Evolutionary conservation across 139 green algal species (phyloP).

Genomic region (Chlamydomonas sp.): DNA sequence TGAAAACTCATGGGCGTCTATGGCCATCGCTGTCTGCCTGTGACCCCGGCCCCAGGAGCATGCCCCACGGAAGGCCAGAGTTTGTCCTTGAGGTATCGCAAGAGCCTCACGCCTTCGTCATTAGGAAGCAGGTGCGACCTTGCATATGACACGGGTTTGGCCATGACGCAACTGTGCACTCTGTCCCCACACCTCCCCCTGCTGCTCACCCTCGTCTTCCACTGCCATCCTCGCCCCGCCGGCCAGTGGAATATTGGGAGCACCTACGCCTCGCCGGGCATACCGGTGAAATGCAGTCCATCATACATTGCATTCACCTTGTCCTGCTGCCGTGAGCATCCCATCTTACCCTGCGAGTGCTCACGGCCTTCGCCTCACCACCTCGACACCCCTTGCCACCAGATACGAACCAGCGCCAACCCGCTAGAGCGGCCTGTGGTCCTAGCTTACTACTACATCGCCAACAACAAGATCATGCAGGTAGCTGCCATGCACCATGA

Average conservation of each 20-base stretch:
- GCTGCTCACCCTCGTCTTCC: not conserved
- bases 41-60: conserved; percentile 7
- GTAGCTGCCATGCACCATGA: not conserved
- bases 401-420: conserved; percentile 16
- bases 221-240: too few species aligned
- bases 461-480: conserved; percentile 43
- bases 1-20: not conserved
- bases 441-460: conserved; percentile 31
- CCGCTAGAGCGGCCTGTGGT: conserved; percentile 15
- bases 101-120: conserved; percentile 27
- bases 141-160: not conserved
- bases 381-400: not conserved
- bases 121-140: conserved; percentile 22
- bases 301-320: not conserved
- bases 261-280: too few species aligned
- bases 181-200: not conserved
- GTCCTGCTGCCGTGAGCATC: not conserved
- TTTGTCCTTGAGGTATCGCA: conserved; percentile 23
- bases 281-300: too few species aligned
- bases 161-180: not conserved
- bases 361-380: not conserved
- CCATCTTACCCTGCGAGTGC: not conserved
- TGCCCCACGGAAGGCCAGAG: conserved; percentile 25
- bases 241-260: too few species aligned
- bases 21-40: not conserved